phyloP scores from a whole-genome alignment of 2,329 filamentous ascomycete species.

The Verticillium klebahnii region DNA sequence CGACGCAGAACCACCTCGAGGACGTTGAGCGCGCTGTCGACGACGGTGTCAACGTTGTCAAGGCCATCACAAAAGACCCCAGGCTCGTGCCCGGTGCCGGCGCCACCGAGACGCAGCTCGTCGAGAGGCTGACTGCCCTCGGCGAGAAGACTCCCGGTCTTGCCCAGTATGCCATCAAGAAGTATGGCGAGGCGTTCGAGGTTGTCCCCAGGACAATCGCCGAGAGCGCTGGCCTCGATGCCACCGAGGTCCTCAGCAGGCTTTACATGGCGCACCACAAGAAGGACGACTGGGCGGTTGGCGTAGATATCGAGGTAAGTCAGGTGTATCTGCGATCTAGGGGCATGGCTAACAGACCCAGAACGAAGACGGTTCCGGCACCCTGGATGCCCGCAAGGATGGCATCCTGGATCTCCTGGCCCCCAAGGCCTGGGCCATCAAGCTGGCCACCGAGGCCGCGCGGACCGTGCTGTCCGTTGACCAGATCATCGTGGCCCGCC shows the following conservation, averaged over 20 bases:
- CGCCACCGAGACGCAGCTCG: conserved; percentile 88
- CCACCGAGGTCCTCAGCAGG: conserved; percentile 90
- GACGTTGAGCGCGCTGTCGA: conserved; percentile 96
- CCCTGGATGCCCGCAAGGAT: conserved; percentile 78
- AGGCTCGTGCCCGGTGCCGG: conserved; percentile 90
- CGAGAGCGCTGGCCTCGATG: conserved; percentile 91
- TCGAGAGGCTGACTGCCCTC: conserved; percentile 84
- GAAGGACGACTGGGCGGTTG: conserved; percentile 81
- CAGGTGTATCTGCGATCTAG: not conserved
- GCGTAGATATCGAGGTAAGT: conserved; percentile 82
- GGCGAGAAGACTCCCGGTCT: conserved; percentile 91
- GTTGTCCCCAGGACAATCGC: conserved; percentile 91
- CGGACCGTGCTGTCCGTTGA: conserved; percentile 93
- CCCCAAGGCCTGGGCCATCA: conserved; percentile 94
- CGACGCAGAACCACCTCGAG: conserved; percentile 96
- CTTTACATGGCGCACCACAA: conserved; percentile 92
- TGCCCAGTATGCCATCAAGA: conserved; percentile 94
- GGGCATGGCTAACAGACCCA: conserved; percentile 22
- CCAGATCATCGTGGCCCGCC: conserved; percentile 97
- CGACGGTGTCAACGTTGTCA: conserved; percentile 97
- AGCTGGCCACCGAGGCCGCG: conserved; percentile 90
- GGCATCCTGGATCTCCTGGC: conserved; percentile 90
- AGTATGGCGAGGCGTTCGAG: conserved; percentile 96
- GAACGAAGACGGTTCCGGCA: conserved; percentile 76
- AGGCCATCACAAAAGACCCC: conserved; percentile 92